Evolutionary conservation across 352 stramenopile genomes (phyloP), one percentile per base, ranked within the genome.

Genomic region (Phytopythium vexans): DNA sequence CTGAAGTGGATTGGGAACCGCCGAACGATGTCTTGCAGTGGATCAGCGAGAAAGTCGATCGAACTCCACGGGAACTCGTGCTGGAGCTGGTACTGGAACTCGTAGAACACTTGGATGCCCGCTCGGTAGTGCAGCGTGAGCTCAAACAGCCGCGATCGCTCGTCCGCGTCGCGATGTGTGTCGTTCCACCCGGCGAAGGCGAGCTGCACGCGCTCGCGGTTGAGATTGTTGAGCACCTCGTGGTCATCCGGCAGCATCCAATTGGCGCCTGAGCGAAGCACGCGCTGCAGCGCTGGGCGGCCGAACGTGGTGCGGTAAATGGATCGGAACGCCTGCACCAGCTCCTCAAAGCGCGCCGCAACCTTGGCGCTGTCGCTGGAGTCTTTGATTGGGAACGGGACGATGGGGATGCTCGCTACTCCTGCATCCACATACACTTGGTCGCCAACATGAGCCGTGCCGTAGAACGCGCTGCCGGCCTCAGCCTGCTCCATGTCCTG

Each of bases 231-330:
- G 52, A 82, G 56, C 14, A 92, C 65, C 41, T 92, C 82, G 54
- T 92, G 82, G 60, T 92, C 82, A 49, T 92, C 82, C 1, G 81
- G 76, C 4, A 90, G 45, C 82, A 92, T 92, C 80, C 77, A 90
- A 52, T 90, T 79, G 10, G 82, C 82, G 31, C 82, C 82, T 4
- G 56, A 41, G 2, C 82, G 77, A 3, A 90, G 56, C 49, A 88
- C 71, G n/a, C 64, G 64, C 49, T 89, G 77, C 0, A 70, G 53
- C 41, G 56, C 49, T 2, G 62, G 61, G 6, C 79, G 72, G 5
- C 82, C 77, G 27, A 82, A 80, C 1, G 74, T 84, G 39, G 60
- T 47, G 35, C 75, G 70, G 66, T 92, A 89, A n/a, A 88, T 64
- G 9, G 35, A 41, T 34, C 82, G 74, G 45, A 87, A 92, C 0